Evolutionary conservation across 2,329 filamentous ascomycete genomes (phyloP).

Genomic region (Atkinsonella hypoxylon): DNA sequence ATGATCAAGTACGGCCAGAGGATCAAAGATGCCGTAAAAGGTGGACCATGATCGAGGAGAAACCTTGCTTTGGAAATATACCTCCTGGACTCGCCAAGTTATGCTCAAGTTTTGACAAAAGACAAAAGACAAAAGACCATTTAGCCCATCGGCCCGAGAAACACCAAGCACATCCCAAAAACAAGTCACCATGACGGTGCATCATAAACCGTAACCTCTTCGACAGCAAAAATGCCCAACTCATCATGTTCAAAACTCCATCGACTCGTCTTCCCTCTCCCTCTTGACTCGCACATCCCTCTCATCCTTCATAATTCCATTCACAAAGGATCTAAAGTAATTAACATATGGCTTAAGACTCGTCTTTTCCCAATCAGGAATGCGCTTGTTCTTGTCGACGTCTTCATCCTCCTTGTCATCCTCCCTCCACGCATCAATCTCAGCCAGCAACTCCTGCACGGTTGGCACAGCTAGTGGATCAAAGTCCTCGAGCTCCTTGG

Average conservation of each 20-base stretch:
- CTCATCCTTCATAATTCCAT: constrained; percentile 65
- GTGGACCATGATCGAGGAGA: no score
- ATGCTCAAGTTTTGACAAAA: neutral
- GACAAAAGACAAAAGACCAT: no score
- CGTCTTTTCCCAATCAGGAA: constrained; percentile 94
- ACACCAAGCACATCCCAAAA: no score
- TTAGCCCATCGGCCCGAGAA: no score
- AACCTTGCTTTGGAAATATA: neutral
- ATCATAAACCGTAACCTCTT: neutral
- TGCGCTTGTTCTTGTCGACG: constrained; percentile 22
- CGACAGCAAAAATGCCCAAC: neutral
- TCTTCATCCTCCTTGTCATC: constrained; percentile 31
- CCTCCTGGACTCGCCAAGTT: neutral
- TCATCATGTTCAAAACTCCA: constrained; percentile 36
- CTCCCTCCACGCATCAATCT: constrained; percentile 73
- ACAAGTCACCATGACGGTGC: neutral
- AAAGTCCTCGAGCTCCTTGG: constrained; percentile 60
- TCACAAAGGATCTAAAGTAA: constrained; percentile 73
- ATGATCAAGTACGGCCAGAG: neutral
- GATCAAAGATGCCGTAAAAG: neutral
- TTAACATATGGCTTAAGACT: constrained; percentile 88
- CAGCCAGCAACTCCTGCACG: constrained; percentile 64
- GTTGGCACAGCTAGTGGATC: constrained; percentile 85
- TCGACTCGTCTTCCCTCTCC: constrained; percentile 38
- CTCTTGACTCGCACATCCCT: constrained; percentile 42